These are phyloP conservation scores for Petasospora fabianii DNA, from an alignment of 1,139 yeast genomes.

Conservation along the genomic window DNA sequence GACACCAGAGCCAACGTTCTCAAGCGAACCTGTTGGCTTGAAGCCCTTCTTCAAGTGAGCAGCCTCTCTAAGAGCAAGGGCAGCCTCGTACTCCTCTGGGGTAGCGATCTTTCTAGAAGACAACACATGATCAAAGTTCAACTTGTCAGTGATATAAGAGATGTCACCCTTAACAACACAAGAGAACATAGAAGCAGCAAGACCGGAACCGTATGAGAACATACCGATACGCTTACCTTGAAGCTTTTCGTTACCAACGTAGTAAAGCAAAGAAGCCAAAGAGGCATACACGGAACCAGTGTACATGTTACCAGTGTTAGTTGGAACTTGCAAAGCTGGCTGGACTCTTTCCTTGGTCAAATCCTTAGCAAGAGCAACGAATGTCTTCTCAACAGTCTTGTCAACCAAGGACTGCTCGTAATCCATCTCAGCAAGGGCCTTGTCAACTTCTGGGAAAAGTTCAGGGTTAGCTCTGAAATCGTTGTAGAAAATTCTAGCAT, in stretches of 20 bases:
- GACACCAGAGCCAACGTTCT: conserved; percentile 66
- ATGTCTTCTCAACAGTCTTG: conserved; percentile 78
- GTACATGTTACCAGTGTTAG: conserved; percentile 98
- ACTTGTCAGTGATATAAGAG: conserved; percentile 56
- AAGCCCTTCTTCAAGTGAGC: conserved; percentile 69
- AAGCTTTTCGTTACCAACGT: conserved; percentile 68
- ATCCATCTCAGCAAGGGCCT: conserved; percentile 50
- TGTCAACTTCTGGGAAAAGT: conserved; percentile 62
- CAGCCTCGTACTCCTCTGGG: conserved; percentile 79
- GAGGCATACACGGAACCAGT: conserved; percentile 93
- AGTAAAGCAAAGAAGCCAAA: conserved; percentile 74
- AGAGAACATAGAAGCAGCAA: conserved; percentile 87
- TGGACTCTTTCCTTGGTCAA: conserved; percentile 64
- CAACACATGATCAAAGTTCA: conserved; percentile 69
- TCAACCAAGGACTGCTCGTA: conserved; percentile 81
- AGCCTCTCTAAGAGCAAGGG: conserved; percentile 82
- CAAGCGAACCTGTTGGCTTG: conserved; percentile 77
- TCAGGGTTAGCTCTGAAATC: conserved; percentile 70
- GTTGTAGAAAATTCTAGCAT: conserved; percentile 86
- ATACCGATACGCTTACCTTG: conserved; percentile 85
- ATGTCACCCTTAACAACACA: conserved; percentile 80
- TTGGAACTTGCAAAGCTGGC: conserved; percentile 83
- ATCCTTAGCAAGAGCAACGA: conserved; percentile 76
- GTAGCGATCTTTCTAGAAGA: conserved; percentile 61
- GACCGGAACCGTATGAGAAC: conserved; percentile 97